Evolutionary conservation across 2,329 filamentous ascomycete species (phyloP), one percentile per base, ranked within the genome.

Genomic region (Exophiala dermatitidis): DNA sequence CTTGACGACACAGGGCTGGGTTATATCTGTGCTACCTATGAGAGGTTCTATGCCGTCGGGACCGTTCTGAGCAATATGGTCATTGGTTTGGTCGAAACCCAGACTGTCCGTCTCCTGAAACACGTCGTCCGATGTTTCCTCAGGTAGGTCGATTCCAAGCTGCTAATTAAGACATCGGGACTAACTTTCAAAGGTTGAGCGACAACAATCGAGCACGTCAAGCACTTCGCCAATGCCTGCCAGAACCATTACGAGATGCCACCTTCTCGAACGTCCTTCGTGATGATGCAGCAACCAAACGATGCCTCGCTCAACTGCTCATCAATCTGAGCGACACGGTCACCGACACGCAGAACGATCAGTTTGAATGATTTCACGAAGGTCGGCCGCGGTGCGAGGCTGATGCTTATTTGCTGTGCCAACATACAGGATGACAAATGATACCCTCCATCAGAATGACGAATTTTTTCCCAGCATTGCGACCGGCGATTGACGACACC

Each of bases 61-160:
- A 98, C 93, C 1, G 93, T 98, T 4, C 76, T 98, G 37, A 95
- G 89, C 74, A 98, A 97, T 68, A 98, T 98, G 93, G 93, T 98
- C 53, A 90, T 86, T 49, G 91, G 97, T 73, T 80, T 98, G 36
- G 93, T 97, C 37, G 93, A 98, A 71, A 91, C 95, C 67, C 93
- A 98, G 73, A 98, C 93, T 1, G 93, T 95, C 31, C 81, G 93
- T 48, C 78, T 98, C 44, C 81, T 98, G 28, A 98, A 98, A 79
- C 93, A 98, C 68, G 93, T 98, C 53, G 93, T 98, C 33, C 80
- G 93, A 62, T 98, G 93, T 73, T 98, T 98, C 71, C 79, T 98
- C 67, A 82, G 93, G 89, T 94, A 76, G 63, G 82, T 73, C 32
- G 9, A n/a, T 7, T 19, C 19, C 19, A 19, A 19, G 19, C 19